Evolutionary conservation across 257 asterid genomes (phyloP).

Genomic region (Nyctanthes arbortristis): DNA sequence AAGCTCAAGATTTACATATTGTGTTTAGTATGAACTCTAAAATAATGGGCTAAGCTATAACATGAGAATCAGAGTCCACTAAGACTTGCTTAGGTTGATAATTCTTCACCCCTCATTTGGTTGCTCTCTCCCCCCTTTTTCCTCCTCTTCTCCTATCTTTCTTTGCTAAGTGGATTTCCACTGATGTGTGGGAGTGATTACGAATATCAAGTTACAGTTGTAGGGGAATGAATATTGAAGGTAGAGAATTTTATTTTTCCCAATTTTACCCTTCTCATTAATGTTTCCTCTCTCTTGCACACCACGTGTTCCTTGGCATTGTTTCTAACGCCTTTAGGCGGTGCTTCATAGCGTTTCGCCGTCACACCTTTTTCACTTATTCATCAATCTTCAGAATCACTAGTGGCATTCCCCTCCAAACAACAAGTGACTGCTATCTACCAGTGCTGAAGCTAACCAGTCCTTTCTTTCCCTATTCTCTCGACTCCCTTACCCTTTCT

Average conservation of each 20-base stretch:
- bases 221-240: background rate
- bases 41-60: slow-evolving; percentile 9
- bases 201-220: background rate
- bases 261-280: slow-evolving; percentile 12
- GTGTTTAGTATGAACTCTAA: slow-evolving; percentile 6
- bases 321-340: background rate
- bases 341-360: background rate
- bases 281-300: slow-evolving; percentile 4
- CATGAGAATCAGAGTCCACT: background rate
- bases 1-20: background rate
- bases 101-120: background rate
- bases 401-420: background rate
- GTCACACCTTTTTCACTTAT: background rate
- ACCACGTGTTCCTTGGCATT: background rate
- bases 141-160: background rate
- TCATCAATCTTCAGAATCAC: background rate
- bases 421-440: background rate
- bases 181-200: background rate
- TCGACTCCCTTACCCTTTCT: background rate
- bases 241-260: background rate
- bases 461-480: background rate
- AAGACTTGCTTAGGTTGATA: background rate
- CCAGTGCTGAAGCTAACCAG: no score
- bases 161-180: background rate
- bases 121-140: background rate